A percentile compares a stretch with the other conserved stretches of the same genome.
Conservation (phyloP, 208 protist species). For the Wallacemonas rigidus region DNA sequence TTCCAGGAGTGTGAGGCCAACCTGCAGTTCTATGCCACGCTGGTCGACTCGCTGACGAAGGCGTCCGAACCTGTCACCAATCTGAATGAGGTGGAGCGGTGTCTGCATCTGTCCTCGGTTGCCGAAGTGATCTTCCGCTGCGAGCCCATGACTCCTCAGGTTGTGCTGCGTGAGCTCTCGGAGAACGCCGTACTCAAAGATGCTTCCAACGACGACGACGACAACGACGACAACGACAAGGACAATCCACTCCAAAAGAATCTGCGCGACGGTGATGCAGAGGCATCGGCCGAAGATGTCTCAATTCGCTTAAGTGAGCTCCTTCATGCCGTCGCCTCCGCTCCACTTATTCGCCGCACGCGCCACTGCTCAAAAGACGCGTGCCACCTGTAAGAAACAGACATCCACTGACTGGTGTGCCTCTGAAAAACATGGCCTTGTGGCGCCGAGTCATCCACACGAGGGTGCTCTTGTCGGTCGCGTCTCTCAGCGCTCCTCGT, state of each 20-base stretch:
- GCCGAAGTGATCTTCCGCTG: conserved; percentile 47
- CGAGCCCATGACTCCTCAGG: conserved; percentile 68
- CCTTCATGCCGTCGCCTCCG: conserved; percentile 45
- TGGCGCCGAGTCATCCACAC: no score
- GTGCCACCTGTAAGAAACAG: conserved; percentile 27
- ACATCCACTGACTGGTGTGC: background rate
- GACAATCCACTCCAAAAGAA: background rate
- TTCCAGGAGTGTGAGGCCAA: conserved; percentile 61
- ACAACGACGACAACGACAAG: background rate
- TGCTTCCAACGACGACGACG: conserved; percentile 4
- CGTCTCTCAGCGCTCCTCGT: no score
- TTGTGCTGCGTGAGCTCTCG: conserved; percentile 69
- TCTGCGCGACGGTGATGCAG: background rate
- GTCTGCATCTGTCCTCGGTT: conserved; percentile 52
- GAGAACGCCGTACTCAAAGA: conserved; percentile 39
- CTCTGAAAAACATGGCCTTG: no score
- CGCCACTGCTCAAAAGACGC: conserved; percentile 25
- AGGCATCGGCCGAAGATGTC: conserved; percentile 14
- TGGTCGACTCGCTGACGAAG: conserved; percentile 56
- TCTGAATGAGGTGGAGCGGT: conserved; percentile 30
- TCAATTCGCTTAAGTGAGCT: conserved; percentile 58
- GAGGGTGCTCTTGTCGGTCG: no score
- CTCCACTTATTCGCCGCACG: conserved; percentile 66
- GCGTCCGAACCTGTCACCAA: background rate
- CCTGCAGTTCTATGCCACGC: conserved; percentile 51